Evolutionary conservation across 164 flowering plant species (phyloP), one percentile per base, ranked within the genome.

Genomic region (Paratinospora sagittata): DNA sequence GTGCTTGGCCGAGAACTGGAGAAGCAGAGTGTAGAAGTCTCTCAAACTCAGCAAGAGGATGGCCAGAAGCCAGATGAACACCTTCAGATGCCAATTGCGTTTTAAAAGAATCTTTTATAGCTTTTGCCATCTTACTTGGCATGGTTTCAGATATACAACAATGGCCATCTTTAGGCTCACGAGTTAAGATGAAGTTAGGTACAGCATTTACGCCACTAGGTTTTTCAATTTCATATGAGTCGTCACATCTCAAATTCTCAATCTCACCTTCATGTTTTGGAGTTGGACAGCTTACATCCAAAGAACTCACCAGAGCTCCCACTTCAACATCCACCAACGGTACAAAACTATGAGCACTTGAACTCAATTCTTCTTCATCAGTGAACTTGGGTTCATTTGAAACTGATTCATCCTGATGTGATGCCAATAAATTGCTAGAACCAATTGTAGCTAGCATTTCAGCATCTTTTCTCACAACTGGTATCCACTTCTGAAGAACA

Each of bases 21-120:
- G 86, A 76, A 62, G 85, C 85, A 67, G 81, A 79, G 60, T 80
- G 67, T 52, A 91, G 79, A 78, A 91, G 63, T 65, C 79, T 79
- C 68, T 91, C 97, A 78, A 91, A 84, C 71, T 83, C 90, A 19
- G 91, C 92, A 78, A 87, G 74, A 27, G 89, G 91, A 49, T 66
- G 65, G 43, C 91, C 92, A 8, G 80, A 81, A 37, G 75, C 85
- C 70, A 70, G 27, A 66, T 81, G 83, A 77, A 83, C 68, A 72
- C 84, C 82, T 81, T 85, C 90, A 64, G 87, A 87, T 10, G 68
- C 81, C 73, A 83, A 26, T 74, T 83, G 88, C 39, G 72, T 45
- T 61, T 67, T 80, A 66, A 78, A 83, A 3, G 88, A 81, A 77
- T 84, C 79, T 74, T 77, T 63, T 69, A 88, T 72, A 17, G 85